Evolutionary conservation across 2,329 filamentous ascomycete genomes (phyloP).

Genomic region (Diaporthe nobilis): DNA sequence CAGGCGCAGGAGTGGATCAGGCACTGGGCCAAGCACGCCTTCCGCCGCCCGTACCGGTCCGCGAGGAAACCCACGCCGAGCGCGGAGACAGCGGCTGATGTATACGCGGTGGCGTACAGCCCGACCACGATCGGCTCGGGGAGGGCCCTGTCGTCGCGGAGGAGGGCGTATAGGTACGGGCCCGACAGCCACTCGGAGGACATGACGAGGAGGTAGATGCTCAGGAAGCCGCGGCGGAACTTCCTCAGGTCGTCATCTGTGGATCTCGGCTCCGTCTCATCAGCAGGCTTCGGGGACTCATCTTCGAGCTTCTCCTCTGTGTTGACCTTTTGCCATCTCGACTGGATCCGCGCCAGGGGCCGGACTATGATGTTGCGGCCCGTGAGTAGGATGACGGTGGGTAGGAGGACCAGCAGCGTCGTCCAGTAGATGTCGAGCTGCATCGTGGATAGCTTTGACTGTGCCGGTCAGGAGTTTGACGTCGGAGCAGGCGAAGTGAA

Average conservation of each 20-base stretch:
- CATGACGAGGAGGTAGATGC: conserved; percentile 43
- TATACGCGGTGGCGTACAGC: conserved; percentile 42
- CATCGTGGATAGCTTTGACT: conserved; percentile 31
- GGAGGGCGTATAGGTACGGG: conserved; percentile 42
- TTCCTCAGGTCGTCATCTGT: conserved; percentile 24
- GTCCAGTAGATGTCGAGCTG: conserved; percentile 44
- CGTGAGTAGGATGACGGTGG: conserved; percentile 38
- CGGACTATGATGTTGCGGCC: conserved; percentile 30
- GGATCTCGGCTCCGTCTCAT: not conserved
- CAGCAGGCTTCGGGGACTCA: not conserved
- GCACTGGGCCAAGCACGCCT: conserved; percentile 41
- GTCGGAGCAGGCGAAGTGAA: not conserved
- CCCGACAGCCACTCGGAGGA: conserved; percentile 43
- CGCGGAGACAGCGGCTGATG: conserved; percentile 43
- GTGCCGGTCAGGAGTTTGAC: not conserved
- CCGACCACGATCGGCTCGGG: conserved; percentile 41
- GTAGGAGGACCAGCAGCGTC: conserved; percentile 41
- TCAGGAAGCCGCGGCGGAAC: conserved; percentile 40
- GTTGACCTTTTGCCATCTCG: conserved; percentile 27
- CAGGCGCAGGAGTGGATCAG: conserved; percentile 41
- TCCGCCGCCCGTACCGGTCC: conserved; percentile 42
- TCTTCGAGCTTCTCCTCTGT: conserved; percentile 1
- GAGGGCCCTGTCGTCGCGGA: conserved; percentile 43
- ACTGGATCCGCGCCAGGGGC: conserved; percentile 5
- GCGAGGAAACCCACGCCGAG: conserved; percentile 42